Base-by-base conservation (phyloP, 2,329 filamentous ascomycete species). In the Phialophora tarda region DNA sequence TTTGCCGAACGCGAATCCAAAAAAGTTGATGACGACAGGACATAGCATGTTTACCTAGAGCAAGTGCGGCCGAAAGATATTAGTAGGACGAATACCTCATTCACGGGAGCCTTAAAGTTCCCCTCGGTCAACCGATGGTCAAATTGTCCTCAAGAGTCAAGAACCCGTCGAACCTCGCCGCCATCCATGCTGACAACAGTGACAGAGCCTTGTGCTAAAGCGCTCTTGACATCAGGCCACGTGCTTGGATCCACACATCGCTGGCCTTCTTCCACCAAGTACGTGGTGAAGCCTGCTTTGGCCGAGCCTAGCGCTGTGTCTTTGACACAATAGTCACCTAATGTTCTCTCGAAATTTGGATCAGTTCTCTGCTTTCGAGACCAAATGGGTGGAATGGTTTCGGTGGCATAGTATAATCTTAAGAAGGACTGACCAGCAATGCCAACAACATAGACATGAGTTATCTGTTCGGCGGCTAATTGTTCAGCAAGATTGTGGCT, bases 401-500 rank as follows among this genome's bases (percentile, higher is more conserved):
- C 14, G 34, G 34, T 7, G 4, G 38, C 17, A 44, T 8, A 17
- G 38, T 44, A 44, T 44, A 3, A n/a, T 21, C 17, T 21, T 1
- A n/a, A 44, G 7, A 6, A 44, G 38, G 14, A 44, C 38, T 44
- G 38, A 44, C 88, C 89, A 3, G 95, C 94, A 62, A 99, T 76
- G 0, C 95, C 95, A 1, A 92, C 92, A 24, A 95, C 86, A 76
- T 89, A 97, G 5, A 97, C 91, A 76, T 96, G 86, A 5, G 91
- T 92, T 30, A 96, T 81, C 0, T 79, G 81, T 17, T 80, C 81
- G 2, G 81, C 82, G 59, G 77, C 83, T 71, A 99, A 77, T 56
- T 82, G 74, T 0, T 75, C 79, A 1, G 83, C 84, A 28, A 98
- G 81, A 14, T 88, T 88, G 73, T 86, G 89, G 73, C 79, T 78